Evolutionary conservation across 495 filamentous ascomycete species (phyloP).

Genomic region (Extremus antarcticus): DNA sequence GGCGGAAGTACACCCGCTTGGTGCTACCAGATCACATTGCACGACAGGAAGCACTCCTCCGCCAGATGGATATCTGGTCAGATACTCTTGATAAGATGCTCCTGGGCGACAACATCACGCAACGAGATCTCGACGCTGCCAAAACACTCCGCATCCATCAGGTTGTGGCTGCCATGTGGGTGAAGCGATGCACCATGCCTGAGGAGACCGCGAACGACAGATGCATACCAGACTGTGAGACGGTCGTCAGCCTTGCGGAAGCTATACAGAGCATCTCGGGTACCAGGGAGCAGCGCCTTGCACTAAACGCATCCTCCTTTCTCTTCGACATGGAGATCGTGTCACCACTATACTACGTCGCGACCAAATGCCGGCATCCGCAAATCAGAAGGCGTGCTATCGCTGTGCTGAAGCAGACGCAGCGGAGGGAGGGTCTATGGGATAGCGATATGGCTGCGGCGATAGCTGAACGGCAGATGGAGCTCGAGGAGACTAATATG

Average conservation of each 20-base stretch:
- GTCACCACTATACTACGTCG: conserved; percentile 13
- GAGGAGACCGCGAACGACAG: conserved; percentile 8
- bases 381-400: conserved; percentile 11
- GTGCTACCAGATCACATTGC: conserved; percentile 5
- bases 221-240: conserved; percentile 2
- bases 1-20: background rate
- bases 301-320: conserved; percentile 6
- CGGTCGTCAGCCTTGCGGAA: conserved; percentile 8
- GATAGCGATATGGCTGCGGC: conserved; percentile 10
- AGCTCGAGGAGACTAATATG: conserved; percentile 13
- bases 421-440: conserved; percentile 17
- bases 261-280: conserved; percentile 1
- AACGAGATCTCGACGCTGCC: conserved; percentile 10
- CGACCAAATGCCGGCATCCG: conserved; percentile 16
- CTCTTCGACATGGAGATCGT: conserved; percentile 21
- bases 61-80: conserved; percentile 1
- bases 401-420: conserved; percentile 4
- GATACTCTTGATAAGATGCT: background rate
- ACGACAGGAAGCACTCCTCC: background rate
- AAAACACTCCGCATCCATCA: conserved; percentile 16
- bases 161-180: conserved; percentile 7
- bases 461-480: conserved; percentile 10
- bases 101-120: background rate
- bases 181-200: background rate
- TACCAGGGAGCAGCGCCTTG: background rate